phyloP scores from a whole-genome alignment of 768 basidiomycete genomes.

The Coprinopsis marcescibilis region DNA sequence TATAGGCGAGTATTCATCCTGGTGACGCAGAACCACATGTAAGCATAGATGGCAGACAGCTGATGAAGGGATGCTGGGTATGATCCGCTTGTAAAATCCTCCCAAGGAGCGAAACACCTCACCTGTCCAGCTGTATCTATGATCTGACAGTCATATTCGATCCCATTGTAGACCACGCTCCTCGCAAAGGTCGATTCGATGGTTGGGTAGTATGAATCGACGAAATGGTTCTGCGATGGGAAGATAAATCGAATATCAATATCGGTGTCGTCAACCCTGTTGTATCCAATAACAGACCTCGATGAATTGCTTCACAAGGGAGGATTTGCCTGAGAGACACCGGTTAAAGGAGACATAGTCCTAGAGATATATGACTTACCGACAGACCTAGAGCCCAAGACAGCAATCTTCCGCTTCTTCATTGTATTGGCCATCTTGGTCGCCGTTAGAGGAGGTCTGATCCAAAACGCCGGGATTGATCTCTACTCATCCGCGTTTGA shows the following conservation, averaged over 20 bases:
- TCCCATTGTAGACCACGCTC: constrained; percentile 79
- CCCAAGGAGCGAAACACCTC: no score
- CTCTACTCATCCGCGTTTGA: no score
- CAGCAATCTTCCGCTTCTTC: constrained; percentile 86
- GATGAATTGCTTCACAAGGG: constrained; percentile 90
- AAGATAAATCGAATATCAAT: neutral
- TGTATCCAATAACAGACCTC: constrained; percentile 34
- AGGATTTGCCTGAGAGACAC: constrained; percentile 92
- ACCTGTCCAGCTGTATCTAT: constrained; percentile 98
- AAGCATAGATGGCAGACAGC: no score
- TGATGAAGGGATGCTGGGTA: no score
- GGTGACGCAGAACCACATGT: neutral
- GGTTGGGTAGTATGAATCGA: constrained; percentile 92
- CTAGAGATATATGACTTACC: constrained; percentile 42
- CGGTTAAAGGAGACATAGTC: neutral
- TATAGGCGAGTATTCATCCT: constrained; percentile 96
- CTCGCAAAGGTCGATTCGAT: constrained; percentile 88
- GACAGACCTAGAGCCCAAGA: constrained; percentile 85
- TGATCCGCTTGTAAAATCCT: no score
- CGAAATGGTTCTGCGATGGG: constrained; percentile 60
- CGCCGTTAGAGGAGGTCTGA: neutral
- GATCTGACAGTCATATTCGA: constrained; percentile 94
- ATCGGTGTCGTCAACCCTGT: neutral
- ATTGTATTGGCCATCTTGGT: constrained; percentile 23
- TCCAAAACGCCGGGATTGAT: no score